Conservation (phyloP, 108 stramenopile species). For the Epithemia pelagica region DNA sequence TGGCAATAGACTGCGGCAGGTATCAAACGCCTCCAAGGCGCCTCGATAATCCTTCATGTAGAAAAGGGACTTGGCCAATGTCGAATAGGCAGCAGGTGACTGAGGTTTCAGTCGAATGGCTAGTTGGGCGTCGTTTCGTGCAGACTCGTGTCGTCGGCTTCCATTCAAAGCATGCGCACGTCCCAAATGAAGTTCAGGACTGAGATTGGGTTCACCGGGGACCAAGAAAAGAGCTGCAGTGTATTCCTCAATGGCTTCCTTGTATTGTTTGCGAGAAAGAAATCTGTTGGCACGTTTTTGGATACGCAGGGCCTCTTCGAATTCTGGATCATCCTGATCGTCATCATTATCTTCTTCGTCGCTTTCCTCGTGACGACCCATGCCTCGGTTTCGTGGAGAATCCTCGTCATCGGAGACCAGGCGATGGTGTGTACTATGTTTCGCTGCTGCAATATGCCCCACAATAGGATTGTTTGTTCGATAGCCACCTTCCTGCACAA, state of each 20-base stretch:
- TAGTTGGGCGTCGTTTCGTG: constrained; percentile 68
- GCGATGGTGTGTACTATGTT: background rate
- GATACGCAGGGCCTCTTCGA: constrained; percentile 85
- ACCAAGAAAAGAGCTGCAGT: constrained; percentile 82
- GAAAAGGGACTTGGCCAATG: constrained; percentile 75
- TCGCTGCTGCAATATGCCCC: constrained; percentile 3
- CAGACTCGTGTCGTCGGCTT: constrained; percentile 67
- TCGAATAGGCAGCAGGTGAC: constrained; percentile 78
- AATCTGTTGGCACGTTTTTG: constrained; percentile 67
- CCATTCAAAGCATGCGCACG: constrained; percentile 84
- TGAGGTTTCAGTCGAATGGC: constrained; percentile 63
- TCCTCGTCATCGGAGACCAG: background rate
- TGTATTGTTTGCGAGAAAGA: constrained; percentile 69
- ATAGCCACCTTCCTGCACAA: constrained; percentile 1
- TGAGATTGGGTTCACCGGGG: constrained; percentile 70
- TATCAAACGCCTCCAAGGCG: constrained; percentile 60
- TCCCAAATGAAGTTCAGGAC: constrained; percentile 74
- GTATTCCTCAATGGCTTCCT: constrained; percentile 74
- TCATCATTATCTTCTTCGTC: constrained; percentile 8
- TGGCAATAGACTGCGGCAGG: constrained; percentile 50
- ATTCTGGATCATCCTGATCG: constrained; percentile 66
- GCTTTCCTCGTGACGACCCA: background rate
- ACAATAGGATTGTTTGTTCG: background rate
- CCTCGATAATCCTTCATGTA: constrained; percentile 74
- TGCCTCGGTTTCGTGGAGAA: background rate